Percentiles rank a stretch among this genome's conserved stretches.
phyloP scores from a whole-genome alignment of 176 grass and related monocot genomes.

The Cenchrus purpureus region DNA sequence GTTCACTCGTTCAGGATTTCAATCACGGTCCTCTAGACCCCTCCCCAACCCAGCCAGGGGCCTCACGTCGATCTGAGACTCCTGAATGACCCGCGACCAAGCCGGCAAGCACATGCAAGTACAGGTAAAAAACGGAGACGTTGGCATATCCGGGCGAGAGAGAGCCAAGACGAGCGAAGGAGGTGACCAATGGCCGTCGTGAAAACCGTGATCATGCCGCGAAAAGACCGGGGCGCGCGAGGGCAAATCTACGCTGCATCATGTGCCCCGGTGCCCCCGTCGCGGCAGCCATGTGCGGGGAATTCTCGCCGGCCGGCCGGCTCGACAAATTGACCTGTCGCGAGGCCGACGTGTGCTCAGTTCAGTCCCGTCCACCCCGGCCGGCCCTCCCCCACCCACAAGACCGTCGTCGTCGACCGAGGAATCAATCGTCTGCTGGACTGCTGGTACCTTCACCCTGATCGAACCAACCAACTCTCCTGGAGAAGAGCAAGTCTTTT shows the following conservation, averaged over 20 bases:
- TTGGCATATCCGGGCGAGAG: neutral
- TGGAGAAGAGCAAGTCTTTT: neutral
- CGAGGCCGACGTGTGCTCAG: conserved; percentile 24
- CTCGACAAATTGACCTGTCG: conserved; percentile 32
- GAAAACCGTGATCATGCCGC: conserved; percentile 11
- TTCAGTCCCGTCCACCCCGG: neutral
- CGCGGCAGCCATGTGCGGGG: conserved; percentile 41
- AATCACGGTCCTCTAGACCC: neutral
- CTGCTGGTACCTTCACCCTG: neutral
- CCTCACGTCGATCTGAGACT: no score
- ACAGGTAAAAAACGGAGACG: conserved; percentile 7
- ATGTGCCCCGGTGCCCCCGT: neutral
- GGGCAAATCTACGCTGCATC: conserved; percentile 9
- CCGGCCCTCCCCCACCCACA: no score
- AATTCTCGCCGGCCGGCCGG: conserved; percentile 5
- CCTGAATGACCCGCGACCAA: neutral
- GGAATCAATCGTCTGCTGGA: neutral
- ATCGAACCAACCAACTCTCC: neutral
- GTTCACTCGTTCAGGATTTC: neutral
- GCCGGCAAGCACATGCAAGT: conserved; percentile 7
- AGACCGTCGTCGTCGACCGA: neutral
- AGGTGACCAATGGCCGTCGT: neutral
- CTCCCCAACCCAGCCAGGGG: no score
- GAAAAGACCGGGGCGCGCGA: conserved; percentile 2
- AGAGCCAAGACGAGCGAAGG: no score